Evolutionary conservation across 257 asterid species (phyloP).

Genomic region (Eucommia ulmoides): DNA sequence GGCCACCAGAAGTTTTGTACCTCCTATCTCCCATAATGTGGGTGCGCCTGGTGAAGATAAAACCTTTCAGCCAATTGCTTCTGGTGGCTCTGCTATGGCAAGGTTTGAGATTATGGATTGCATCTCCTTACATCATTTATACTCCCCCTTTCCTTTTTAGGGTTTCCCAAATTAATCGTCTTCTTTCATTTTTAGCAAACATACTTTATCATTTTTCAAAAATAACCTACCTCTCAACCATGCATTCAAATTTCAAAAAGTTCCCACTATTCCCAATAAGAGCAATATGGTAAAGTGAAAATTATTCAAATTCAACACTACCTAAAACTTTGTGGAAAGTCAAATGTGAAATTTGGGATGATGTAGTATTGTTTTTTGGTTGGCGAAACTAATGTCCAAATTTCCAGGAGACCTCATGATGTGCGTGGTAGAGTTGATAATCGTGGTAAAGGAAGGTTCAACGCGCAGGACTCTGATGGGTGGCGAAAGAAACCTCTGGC

Average conservation of each 20-base stretch:
- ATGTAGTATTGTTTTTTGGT: constrained; percentile 5
- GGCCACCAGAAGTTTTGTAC: constrained; percentile 18
- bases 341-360: too few relatives aligned
- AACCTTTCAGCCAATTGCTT: constrained; percentile 28
- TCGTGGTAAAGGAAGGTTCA: constrained; percentile 44
- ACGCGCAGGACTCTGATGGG: constrained; percentile 42
- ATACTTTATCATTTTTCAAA: too few relatives aligned
- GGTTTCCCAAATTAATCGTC: too few relatives aligned
- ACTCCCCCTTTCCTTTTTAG: too few relatives aligned
- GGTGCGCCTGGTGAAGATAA: constrained; percentile 25
- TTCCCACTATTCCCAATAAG: too few relatives aligned
- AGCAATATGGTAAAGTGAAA: too few relatives aligned
- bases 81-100: constrained; percentile 10
- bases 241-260: too few relatives aligned
- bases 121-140: too few relatives aligned
- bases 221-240: too few relatives aligned
- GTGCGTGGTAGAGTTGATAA: constrained; percentile 40
- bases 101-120: constrained; percentile 28
- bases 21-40: constrained; percentile 24
- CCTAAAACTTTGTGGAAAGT: too few relatives aligned
- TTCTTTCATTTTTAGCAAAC: too few relatives aligned
- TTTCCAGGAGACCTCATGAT: constrained; percentile 46
- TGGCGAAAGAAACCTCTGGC: constrained; percentile 35
- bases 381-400: constrained; percentile 12
- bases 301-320: too few relatives aligned